Percentiles rank a stretch among this genome's conserved stretches.
Conservation (phyloP, 1,284 basidiomycete species). For the Golubevia pallescens region DNA sequence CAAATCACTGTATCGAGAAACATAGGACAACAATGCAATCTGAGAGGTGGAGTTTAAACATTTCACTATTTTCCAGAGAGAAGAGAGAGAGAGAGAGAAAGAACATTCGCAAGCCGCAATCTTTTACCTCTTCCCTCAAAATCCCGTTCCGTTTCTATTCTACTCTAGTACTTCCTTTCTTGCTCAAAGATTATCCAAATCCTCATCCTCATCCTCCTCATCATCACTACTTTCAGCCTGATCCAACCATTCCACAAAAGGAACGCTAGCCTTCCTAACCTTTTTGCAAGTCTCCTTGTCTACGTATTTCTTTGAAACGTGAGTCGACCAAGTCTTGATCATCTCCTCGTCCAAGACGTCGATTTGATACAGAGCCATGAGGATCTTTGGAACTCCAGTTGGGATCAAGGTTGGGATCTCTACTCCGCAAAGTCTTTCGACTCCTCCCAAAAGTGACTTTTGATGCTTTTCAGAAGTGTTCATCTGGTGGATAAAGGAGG, state of each 20-base stretch:
- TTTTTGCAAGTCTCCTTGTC: conserved; percentile 61
- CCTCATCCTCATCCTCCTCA: conserved; percentile 35
- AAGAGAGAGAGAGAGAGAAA: too few relatives aligned
- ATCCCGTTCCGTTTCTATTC: too few relatives aligned
- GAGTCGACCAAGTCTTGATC: conserved; percentile 58
- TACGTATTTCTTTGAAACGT: conserved; percentile 63
- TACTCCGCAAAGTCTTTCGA: conserved; percentile 58
- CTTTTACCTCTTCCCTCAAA: too few relatives aligned
- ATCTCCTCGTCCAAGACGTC: conserved; percentile 61
- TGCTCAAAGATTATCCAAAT: conserved; percentile 2
- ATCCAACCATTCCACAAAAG: conserved; percentile 62
- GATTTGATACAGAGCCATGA: conserved; percentile 63
- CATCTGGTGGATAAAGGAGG: conserved; percentile 66
- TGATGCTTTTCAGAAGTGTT: conserved; percentile 83
- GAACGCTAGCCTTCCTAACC: conserved; percentile 56
- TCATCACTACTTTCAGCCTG: conserved; percentile 54
- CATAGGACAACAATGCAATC: too few relatives aligned
- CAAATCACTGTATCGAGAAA: too few relatives aligned
- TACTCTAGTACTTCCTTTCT: background rate
- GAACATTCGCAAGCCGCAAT: too few relatives aligned
- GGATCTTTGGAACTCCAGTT: conserved; percentile 62
- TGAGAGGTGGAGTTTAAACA: too few relatives aligned
- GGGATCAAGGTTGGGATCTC: conserved; percentile 52
- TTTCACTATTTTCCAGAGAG: too few relatives aligned
- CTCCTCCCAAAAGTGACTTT: conserved; percentile 79